Evolutionary conservation across 83 land plant genomes (phyloP), one percentile per base, ranked within the genome.

Genomic region (Picea engelmannii): DNA sequence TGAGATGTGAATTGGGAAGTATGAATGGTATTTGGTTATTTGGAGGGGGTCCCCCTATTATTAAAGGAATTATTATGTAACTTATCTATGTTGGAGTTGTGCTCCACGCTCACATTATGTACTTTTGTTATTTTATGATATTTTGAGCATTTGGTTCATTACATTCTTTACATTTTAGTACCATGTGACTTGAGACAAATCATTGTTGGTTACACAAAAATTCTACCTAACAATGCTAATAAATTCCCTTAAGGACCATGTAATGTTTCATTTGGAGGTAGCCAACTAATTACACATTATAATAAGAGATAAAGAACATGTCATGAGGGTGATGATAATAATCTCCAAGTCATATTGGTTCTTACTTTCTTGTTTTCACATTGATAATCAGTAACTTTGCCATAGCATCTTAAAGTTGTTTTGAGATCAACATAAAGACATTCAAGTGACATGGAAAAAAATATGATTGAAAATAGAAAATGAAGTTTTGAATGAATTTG

Each of bases 191-290:
- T 97, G 99, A 95, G 38, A 95, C 95, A 84, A 88, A 82, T 4
- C 99, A 94, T 77, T 97, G 99, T 89, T 97, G 99, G 65, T 97
- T 97, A 85, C 99, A 97, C 38, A 97, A 88, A 61, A 97, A 95
- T 35, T 98, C 99, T 85, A 97, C 99, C 99, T 96, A 86, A 24
- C 10, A 25, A 78, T 17, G 31, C 9, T 38, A 58, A 78, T 6
- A 52, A 20, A 8, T 38, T 16, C 8, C 3, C 24, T 35, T 25
- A 78, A 78, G 18, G 10, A 13, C 62, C 2, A 24, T 42, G 20
- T 47, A 31, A 55, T 31, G 6, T 31, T 80, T 23, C 31, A 80
- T 65, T 16, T 23, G 17, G 9, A 73, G 12, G 49, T 40, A 7
- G 55, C 58, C 52, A 47, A 44, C 58, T 73, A 42, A 42, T 40